Conservation (phyloP, 495 filamentous ascomycete species). For the Aspergillus sclerotiicarbonarius region DNA sequence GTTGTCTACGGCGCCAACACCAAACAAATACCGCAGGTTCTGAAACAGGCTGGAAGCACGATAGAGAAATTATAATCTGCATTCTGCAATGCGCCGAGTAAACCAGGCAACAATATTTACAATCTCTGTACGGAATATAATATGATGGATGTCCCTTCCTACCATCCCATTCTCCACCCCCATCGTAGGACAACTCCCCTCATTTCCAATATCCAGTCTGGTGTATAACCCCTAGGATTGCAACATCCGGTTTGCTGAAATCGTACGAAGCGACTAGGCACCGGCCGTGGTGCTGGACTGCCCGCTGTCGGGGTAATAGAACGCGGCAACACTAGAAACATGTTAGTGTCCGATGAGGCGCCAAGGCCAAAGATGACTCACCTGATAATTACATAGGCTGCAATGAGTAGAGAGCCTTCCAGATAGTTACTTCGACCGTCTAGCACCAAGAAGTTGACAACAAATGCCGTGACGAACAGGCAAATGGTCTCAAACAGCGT, state of each 20-base stretch:
- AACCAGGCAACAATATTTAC: constrained; percentile 7
- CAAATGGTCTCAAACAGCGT: constrained; percentile 88
- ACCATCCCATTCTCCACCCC: not conserved
- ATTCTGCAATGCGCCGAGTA: not conserved
- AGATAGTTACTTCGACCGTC: constrained; percentile 89
- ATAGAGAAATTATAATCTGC: not conserved
- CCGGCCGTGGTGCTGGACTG: constrained; percentile 30
- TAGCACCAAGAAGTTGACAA: constrained; percentile 83
- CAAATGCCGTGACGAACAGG: constrained; percentile 82
- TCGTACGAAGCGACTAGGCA: not conserved
- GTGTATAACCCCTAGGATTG: not conserved
- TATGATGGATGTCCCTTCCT: not conserved
- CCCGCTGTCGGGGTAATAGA: constrained; percentile 33
- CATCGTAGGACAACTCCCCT: not conserved
- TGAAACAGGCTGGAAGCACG: not conserved
- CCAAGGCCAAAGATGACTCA: constrained; percentile 16
- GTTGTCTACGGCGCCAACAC: not conserved
- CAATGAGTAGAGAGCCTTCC: constrained; percentile 77
- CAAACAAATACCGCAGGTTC: not conserved
- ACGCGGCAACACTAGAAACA: constrained; percentile 30
- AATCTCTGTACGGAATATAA: not conserved
- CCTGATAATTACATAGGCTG: constrained; percentile 66
- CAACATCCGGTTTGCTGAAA: not conserved
- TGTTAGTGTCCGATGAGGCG: constrained; percentile 6
- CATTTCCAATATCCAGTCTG: not conserved